These are phyloP conservation scores for Zymoseptoria pseudotritici DNA, from an alignment of 2,329 filamentous ascomycete genomes.

Conservation along the genomic window DNA sequence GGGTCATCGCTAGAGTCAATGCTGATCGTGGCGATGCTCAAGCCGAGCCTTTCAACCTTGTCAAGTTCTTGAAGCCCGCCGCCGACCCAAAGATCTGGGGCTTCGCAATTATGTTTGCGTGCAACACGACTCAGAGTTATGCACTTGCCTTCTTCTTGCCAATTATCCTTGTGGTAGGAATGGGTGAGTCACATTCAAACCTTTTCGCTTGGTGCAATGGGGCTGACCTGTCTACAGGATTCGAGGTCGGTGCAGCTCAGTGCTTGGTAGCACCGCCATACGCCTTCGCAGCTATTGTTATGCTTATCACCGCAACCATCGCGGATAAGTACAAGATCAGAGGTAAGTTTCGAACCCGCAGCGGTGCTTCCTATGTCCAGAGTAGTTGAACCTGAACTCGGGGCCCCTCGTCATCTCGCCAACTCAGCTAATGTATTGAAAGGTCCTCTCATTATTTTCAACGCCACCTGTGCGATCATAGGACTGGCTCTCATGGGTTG, in stretches of 20 bases:
- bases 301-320: constrained; percentile 20
- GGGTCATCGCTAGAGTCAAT: constrained; percentile 43
- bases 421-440: too few species aligned
- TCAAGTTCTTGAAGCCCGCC: constrained; percentile 41
- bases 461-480: constrained; percentile 20
- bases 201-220: too few species aligned
- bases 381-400: too few species aligned
- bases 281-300: constrained; percentile 28
- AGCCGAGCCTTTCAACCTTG: constrained; percentile 39
- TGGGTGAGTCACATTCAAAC: too few species aligned
- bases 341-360: neutral
- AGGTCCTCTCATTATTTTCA: too few species aligned
- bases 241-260: constrained; percentile 21
- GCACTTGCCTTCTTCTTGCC: constrained; percentile 61
- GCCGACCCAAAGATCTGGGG: constrained; percentile 47
- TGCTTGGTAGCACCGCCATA: constrained; percentile 31
- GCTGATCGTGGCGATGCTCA: constrained; percentile 45
- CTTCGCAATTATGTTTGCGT: constrained; percentile 49
- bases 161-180: too few species aligned
- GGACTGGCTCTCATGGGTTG: constrained; percentile 23
- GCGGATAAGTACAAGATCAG: constrained; percentile 50
- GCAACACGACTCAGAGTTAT: constrained; percentile 65
- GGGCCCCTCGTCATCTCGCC: too few species aligned
- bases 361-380: too few species aligned
- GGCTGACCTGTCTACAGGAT: too few species aligned